Evolutionary conservation across 495 filamentous ascomycete species (phyloP), one percentile per base, ranked within the genome.

Genomic region (Evansstolkia leycettana): DNA sequence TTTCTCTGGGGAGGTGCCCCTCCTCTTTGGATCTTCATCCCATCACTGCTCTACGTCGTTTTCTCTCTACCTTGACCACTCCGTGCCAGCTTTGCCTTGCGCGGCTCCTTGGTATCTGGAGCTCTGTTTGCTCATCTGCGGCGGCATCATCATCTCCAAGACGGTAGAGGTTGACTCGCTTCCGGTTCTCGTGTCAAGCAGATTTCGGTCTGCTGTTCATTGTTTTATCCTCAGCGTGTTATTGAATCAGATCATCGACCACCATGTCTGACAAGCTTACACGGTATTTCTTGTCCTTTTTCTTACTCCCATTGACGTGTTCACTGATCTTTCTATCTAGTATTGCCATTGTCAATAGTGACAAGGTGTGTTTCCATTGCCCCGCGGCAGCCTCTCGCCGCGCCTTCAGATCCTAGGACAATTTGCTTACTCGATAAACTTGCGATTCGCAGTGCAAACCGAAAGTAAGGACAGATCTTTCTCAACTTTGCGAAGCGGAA

Each of bases 271-370:
- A 93, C 70, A 90, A 76, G 62, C 69, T 92, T 42, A 90, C 84
- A 36, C 76, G 83, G 84, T 84, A 75, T 42, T 62, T 40, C 17
- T 34, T 19, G 8, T 25, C 10, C 14, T 19, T 23, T 28, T 23
- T n/a, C 13, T 6, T 13, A 34, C 31, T 12, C 5, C 12, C 20
- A 23, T 33, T 28, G n/a, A 26, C 16, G 7, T 20, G 31, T 30
- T 43, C 37, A 47, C 18, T 36, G 41, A 37, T 50, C 39, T 28
- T 28, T 29, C 40, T 37, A 7, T 37, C 17, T 47, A 95, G 90
- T 76, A 83, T 98, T 67, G 90, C 90, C 42, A 96, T 98, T 61
- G 82, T 99, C 64, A 94, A 82, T 58, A 78, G 70, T 56, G 90
- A 99, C 76, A 95, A 96, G 78, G 87, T 90, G 52, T 57, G 76